Percentiles rank a stretch among this genome's conserved stretches.
Evolutionary conservation across 2,329 filamentous ascomycete genomes (phyloP).

Genomic region (Mariannaea sp.): DNA sequence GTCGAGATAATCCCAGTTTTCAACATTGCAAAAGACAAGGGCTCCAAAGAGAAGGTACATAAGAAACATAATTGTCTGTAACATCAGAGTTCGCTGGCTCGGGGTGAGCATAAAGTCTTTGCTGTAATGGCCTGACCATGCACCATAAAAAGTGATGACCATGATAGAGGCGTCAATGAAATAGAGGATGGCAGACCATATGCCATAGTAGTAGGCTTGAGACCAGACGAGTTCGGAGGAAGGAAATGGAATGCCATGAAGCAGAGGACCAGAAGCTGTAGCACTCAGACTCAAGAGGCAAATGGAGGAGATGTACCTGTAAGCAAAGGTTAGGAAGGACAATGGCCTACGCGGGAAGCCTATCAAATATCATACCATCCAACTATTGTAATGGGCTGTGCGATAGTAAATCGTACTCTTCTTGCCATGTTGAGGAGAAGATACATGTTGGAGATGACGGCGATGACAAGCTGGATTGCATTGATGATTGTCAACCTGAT

Average conservation of each 20-base stretch:
- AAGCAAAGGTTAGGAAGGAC: neutral
- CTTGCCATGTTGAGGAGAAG: constrained; percentile 87
- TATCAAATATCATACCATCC: constrained; percentile 64
- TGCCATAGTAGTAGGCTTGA: constrained; percentile 85
- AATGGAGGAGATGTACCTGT: constrained; percentile 62
- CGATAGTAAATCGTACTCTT: constrained; percentile 77
- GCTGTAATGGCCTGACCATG: constrained; percentile 69
- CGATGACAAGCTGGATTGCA: constrained; percentile 74
- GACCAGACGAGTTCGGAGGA: constrained; percentile 66
- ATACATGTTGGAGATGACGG: constrained; percentile 78
- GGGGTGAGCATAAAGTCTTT: constrained; percentile 79
- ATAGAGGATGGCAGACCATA: constrained; percentile 80
- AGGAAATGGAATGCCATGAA: constrained; percentile 41
- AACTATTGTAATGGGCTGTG: constrained; percentile 81
- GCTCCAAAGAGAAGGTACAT: constrained; percentile 80
- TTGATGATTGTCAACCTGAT: constrained; percentile 74
- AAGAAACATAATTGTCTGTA: constrained; percentile 87
- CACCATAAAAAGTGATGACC: constrained; percentile 79
- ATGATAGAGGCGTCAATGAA: constrained; percentile 78
- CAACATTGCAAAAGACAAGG: constrained; percentile 72
- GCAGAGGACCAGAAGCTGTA: constrained; percentile 65
- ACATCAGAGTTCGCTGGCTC: constrained; percentile 83
- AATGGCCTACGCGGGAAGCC: neutral
- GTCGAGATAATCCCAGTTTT: constrained; percentile 78
- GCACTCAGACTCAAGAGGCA: constrained; percentile 69